Percentiles rank a stretch among this genome's conserved stretches.
Evolutionary conservation across 1,139 yeast species (phyloP).

Genomic region (Saccharomycopsis hybrid): DNA sequence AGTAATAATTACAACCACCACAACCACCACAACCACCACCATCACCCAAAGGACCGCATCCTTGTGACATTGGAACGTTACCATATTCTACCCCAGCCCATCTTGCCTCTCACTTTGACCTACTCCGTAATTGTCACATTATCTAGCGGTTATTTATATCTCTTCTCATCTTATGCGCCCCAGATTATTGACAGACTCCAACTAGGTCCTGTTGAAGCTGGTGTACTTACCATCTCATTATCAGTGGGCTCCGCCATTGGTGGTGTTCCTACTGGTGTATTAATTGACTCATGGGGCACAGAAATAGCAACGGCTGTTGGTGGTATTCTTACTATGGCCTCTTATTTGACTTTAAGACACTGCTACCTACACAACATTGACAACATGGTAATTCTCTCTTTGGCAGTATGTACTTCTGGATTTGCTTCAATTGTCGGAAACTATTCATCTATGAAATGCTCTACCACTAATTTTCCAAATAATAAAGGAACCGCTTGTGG

Average conservation of each 20-base stretch:
- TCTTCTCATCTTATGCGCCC: constrained; percentile 68
- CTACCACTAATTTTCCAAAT: constrained; percentile 63
- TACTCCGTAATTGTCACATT: constrained; percentile 33
- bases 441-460: constrained; percentile 61
- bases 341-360: constrained; percentile 34
- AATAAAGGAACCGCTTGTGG: constrained; percentile 56
- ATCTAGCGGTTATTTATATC: constrained; percentile 65
- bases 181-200: constrained; percentile 53
- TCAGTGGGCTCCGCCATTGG: constrained; percentile 61
- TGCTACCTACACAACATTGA: constrained; percentile 33
- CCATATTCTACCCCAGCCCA: constrained; percentile 3
- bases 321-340: constrained; percentile 37
- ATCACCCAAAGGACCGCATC: no score
- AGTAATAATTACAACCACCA: no score
- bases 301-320: constrained; percentile 48
- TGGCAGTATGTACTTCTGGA: constrained; percentile 30
- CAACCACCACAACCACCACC: no score
- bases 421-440: constrained; percentile 61
- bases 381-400: constrained; percentile 38
- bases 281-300: constrained; percentile 58
- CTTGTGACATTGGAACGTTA: no score
- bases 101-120: constrained; percentile 6
- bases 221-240: constrained; percentile 54
- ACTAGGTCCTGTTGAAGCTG: constrained; percentile 54
- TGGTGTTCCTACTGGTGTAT: constrained; percentile 62